These are phyloP conservation scores for Laburnicola sp. DNA, from an alignment of 2,329 filamentous ascomycete species.

Conservation along the genomic window DNA sequence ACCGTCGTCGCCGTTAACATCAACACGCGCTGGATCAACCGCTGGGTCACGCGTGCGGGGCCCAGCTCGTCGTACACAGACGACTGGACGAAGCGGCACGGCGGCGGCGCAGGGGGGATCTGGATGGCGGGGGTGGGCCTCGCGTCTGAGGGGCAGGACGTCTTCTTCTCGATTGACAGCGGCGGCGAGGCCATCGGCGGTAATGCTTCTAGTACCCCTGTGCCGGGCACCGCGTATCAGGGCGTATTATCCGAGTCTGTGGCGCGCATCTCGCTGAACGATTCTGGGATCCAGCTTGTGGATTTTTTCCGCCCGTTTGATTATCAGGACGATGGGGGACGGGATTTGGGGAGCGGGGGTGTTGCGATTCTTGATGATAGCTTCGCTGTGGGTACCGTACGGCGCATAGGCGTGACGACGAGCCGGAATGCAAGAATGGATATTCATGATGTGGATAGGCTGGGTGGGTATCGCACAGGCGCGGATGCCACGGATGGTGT, in stretches of 20 bases:
- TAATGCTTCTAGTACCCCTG: conserved; percentile 6
- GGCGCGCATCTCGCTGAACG: conserved; percentile 12
- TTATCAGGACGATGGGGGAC: conserved; percentile 11
- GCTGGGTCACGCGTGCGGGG: conserved; percentile 23
- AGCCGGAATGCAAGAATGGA: conserved; percentile 38
- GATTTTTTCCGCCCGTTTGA: conserved; percentile 23
- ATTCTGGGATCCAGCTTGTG: conserved; percentile 16
- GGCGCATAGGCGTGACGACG: conserved; percentile 31
- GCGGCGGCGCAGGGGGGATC: conserved; percentile 22
- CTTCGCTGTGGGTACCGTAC: conserved; percentile 23
- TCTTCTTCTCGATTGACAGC: conserved; percentile 24
- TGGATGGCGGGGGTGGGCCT: conserved; percentile 24
- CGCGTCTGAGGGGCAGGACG: conserved; percentile 22
- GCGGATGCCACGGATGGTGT: conserved; percentile 22
- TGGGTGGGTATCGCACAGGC: conserved; percentile 32
- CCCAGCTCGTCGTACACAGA: conserved; percentile 13
- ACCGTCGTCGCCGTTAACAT: conserved; percentile 23
- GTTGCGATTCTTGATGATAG: conserved; percentile 20
- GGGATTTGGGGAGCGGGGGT: conserved; percentile 23
- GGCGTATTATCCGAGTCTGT: conserved; percentile 18
- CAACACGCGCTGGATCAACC: conserved; percentile 15
- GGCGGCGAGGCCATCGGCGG: conserved; percentile 6
- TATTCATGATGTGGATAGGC: conserved; percentile 23
- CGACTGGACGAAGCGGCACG: conserved; percentile 24
- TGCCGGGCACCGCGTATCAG: conserved; percentile 10